Percentiles rank a stretch among this genome's conserved stretches.
Evolutionary conservation across 2,329 filamentous ascomycete species (phyloP).

Genomic region (Claviceps citrina): DNA sequence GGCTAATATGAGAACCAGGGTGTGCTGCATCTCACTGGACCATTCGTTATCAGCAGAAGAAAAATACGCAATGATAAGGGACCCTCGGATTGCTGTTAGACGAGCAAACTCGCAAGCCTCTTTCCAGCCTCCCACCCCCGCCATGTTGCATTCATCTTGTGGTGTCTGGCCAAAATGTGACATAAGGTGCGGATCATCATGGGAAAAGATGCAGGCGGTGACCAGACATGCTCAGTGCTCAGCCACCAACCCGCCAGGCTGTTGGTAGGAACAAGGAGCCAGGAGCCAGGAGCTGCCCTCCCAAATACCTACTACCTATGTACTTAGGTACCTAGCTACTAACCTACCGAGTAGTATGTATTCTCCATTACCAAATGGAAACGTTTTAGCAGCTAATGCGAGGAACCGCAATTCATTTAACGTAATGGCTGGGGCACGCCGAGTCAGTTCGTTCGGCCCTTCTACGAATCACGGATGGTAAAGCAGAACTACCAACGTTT

Average conservation of each 20-base stretch:
- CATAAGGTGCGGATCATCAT: no score
- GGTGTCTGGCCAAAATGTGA: neutral
- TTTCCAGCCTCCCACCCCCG: neutral
- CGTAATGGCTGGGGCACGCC: constrained; percentile 27
- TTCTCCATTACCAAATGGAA: constrained; percentile 33
- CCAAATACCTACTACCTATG: no score
- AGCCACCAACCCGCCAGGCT: no score
- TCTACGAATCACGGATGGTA: no score
- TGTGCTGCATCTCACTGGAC: constrained; percentile 4
- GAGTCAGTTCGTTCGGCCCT: constrained; percentile 13
- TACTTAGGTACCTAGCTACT: no score
- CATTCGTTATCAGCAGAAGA: constrained; percentile 16
- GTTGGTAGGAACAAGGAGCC: no score
- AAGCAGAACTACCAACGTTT: no score
- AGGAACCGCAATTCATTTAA: constrained; percentile 23
- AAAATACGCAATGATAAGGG: constrained; percentile 19
- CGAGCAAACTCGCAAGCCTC: neutral
- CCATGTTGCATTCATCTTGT: neutral
- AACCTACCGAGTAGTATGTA: no score
- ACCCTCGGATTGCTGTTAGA: constrained; percentile 4
- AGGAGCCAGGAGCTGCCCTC: no score
- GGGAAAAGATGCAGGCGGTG: neutral
- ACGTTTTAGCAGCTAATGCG: constrained; percentile 14
- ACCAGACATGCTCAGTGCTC: no score
- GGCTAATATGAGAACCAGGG: constrained; percentile 2